Evolutionary conservation across 345 rosid genomes (phyloP), one percentile per base, ranked within the genome.

Genomic region (Populus ilicifolia): DNA sequence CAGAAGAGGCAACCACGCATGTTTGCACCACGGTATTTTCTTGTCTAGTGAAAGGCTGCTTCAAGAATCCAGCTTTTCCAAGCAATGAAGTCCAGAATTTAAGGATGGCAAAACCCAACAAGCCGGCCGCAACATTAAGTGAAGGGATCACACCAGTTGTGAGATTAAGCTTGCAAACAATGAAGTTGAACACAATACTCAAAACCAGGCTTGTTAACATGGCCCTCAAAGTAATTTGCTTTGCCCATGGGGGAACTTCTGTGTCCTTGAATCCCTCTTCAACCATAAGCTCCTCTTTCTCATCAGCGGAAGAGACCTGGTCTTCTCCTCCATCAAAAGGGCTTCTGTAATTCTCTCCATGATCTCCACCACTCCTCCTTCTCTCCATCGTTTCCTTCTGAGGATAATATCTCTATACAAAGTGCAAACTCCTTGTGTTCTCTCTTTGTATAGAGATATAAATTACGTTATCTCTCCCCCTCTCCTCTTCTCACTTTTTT

Each of bases 21-120:
- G 98, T 93, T 72, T 93, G 98, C 64, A 93, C 89, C 75, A 93
- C 96, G 4, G 97, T 92, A 35, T 91, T 94, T 79, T 94, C 96
- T 79, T 94, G 98, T 67, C 97, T 79, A 0, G 98, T 91, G 80
- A 92, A 94, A 18, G 96, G 94, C 73, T 91, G 96, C 75, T 85
- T 89, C 76, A 94, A 76, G 64, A 82, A 54, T 5, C 97, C 94
- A 68, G 78, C 48, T 71, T 83, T 83, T 14, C 77, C 68, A 41
- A 94, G 92, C 72, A 84, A 5, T 2, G 78, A 30, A 0, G 91
- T 84, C 82, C 85, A 90, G 1, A 71, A 23, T 73, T 88, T 90
- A 12, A 90, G 56, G 5, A 90, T 46, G 14, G 88, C 89, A 16
- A 84, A 90, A 4, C 92, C 94, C 50, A 90, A 52, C 73, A 90